Percentiles rank a stretch among this genome's conserved stretches.
Evolutionary conservation across 768 basidiomycete genomes (phyloP).

Genomic region (Russula olivacea): DNA sequence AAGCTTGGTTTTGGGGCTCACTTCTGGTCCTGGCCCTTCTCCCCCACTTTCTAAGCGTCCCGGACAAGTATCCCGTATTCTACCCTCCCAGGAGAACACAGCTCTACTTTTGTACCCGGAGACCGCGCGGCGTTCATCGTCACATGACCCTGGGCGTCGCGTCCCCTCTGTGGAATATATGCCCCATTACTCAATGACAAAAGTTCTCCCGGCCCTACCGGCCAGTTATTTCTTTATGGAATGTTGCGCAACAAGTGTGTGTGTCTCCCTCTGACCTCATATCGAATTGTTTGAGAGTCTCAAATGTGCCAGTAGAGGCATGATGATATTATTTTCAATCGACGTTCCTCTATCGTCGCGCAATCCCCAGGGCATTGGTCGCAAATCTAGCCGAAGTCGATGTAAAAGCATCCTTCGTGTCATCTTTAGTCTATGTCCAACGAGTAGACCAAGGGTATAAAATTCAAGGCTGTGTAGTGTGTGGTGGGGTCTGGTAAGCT

Average conservation of each 20-base stretch:
- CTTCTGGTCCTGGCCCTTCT: not conserved
- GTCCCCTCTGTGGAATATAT: not conserved
- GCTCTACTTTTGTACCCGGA: not conserved
- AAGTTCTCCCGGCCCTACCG: not conserved
- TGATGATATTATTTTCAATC: not conserved
- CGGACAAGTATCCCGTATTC: not conserved
- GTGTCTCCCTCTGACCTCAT: not conserved
- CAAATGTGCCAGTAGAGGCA: not conserved
- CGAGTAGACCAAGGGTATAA: not conserved
- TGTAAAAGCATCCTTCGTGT: not conserved
- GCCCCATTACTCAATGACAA: not conserved
- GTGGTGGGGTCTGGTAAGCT: not conserved
- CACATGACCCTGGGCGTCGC: no score
- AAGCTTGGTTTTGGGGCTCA: not conserved
- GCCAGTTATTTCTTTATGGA: not conserved
- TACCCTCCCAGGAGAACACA: not conserved
- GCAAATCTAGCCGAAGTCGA: not conserved
- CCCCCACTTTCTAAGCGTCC: not conserved
- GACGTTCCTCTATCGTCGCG: not conserved
- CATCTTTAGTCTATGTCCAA: not conserved
- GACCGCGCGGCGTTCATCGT: not conserved
- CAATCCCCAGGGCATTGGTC: not conserved
- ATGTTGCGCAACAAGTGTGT: not conserved
- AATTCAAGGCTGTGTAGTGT: constrained; percentile 2
- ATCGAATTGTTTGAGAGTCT: not conserved